phyloP scores from a whole-genome alignment of 768 basidiomycete species.

The Collybia nuda region DNA sequence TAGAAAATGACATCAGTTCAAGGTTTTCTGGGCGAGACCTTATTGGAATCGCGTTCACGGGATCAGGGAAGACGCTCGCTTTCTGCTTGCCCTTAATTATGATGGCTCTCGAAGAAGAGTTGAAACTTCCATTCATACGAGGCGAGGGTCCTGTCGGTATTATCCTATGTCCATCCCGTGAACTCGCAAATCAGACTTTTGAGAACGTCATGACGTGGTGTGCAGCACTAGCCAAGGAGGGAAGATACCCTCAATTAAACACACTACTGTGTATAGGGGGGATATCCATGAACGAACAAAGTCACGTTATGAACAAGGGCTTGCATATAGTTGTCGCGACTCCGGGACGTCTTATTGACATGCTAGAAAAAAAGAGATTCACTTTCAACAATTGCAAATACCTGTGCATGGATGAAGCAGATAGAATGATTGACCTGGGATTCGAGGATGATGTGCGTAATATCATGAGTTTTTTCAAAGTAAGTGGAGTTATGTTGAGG shows the following conservation, averaged over 20 bases:
- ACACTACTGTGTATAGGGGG: constrained; percentile 94
- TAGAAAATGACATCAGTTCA: constrained; percentile 17
- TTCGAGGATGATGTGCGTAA: constrained; percentile 99
- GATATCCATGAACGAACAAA: constrained; percentile 98
- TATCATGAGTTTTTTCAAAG: constrained; percentile 99
- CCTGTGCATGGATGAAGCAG: constrained; percentile 98
- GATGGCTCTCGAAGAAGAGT: constrained; percentile 93
- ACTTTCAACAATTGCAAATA: constrained; percentile 94
- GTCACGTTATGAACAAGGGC: constrained; percentile 86
- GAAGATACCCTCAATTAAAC: constrained; percentile 83
- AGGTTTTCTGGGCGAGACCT: constrained; percentile 96
- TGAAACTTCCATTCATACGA: constrained; percentile 81
- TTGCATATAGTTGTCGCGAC: constrained; percentile 97
- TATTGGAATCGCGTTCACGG: constrained; percentile 99
- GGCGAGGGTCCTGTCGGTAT: constrained; percentile 98
- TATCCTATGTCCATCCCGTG: constrained; percentile 94
- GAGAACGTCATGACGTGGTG: constrained; percentile 93
- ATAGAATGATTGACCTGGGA: constrained; percentile 98
- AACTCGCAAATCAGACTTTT: constrained; percentile 95
- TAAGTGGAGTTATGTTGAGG: constrained; percentile 28
- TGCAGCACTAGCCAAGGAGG: constrained; percentile 72
- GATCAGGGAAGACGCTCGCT: constrained; percentile 97
- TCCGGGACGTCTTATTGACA: constrained; percentile 94
- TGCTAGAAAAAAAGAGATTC: constrained; percentile 94
- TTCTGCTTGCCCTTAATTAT: constrained; percentile 98